These are phyloP conservation scores for Macrotyloma uniflorum DNA, from an alignment of 306 rosid species.

Conservation along the genomic window DNA sequence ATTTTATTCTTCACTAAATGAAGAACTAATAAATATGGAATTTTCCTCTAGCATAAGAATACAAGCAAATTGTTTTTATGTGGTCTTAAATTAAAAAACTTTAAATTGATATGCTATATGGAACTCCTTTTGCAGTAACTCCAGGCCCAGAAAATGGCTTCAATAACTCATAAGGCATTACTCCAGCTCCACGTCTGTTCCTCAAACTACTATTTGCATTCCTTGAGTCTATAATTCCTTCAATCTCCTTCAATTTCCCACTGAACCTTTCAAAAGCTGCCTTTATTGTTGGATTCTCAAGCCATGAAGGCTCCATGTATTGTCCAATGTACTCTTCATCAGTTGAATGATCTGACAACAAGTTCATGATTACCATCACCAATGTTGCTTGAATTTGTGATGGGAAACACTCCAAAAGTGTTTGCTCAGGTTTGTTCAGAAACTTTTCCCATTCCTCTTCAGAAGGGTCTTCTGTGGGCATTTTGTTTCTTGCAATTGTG, in stretches of 20 bases:
- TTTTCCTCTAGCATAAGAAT: too few species aligned
- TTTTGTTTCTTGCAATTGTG: slow-evolving; percentile 41
- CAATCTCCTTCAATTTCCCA: slow-evolving; percentile 7
- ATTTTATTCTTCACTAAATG: too few species aligned
- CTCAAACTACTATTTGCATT: slow-evolving; percentile 26
- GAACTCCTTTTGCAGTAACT: slow-evolving; percentile 43
- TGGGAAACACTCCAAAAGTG: slow-evolving; percentile 42
- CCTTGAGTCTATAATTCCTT: slow-evolving; percentile 39
- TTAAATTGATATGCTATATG: slow-evolving; percentile 42
- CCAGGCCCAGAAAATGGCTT: slow-evolving; percentile 48
- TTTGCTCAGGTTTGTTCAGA: slow-evolving; percentile 23
- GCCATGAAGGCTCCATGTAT: slow-evolving; percentile 39
- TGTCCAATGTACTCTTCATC: slow-evolving; percentile 43
- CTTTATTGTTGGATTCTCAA: slow-evolving; percentile 28
- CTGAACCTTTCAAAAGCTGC: slow-evolving; percentile 35
- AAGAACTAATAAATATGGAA: too few species aligned
- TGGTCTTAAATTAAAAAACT: too few species aligned
- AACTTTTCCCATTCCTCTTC: slow-evolving; percentile 39
- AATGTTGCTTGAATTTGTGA: slow-evolving; percentile 43
- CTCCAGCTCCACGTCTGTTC: slow-evolving; percentile 46
- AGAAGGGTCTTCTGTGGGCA: slow-evolving; percentile 42
- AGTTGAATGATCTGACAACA: slow-evolving; percentile 40
- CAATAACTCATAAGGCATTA: slow-evolving; percentile 46
- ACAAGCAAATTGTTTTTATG: too few species aligned
- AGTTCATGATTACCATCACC: slow-evolving; percentile 32